These are phyloP conservation scores for Aaosphaeria pasadenensis DNA, from an alignment of 2,329 filamentous ascomycete species.

Conservation along the genomic window DNA sequence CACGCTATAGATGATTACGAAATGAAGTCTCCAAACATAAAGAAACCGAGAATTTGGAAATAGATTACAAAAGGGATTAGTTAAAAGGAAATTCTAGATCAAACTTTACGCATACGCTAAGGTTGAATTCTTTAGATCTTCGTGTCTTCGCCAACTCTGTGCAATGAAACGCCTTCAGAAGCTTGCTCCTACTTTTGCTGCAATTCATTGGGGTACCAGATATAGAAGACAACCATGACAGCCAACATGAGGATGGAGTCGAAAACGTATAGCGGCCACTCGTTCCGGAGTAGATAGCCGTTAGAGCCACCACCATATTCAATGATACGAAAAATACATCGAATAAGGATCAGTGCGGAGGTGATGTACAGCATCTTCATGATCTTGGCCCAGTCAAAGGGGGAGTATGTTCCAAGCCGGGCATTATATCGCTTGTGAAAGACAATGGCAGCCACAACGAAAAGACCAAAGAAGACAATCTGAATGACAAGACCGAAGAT, in stretches of 20 bases:
- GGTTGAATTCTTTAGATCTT: too few relatives aligned
- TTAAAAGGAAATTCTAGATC: too few relatives aligned
- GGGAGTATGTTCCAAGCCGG: background rate
- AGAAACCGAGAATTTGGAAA: too few relatives aligned
- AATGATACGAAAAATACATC: conserved; percentile 48
- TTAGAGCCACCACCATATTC: conserved; percentile 45
- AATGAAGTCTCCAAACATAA: too few relatives aligned
- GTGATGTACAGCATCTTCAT: conserved; percentile 44
- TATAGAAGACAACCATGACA: conserved; percentile 33
- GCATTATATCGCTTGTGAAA: conserved; percentile 9
- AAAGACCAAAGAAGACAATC: conserved; percentile 49
- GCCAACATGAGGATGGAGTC: conserved; percentile 44
- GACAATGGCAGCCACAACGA: conserved; percentile 31
- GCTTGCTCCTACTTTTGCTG: too few relatives aligned
- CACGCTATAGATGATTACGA: too few relatives aligned
- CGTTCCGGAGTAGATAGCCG: conserved; percentile 39
- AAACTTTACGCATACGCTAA: too few relatives aligned
- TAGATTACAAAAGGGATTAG: too few relatives aligned
- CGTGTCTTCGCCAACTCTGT: too few relatives aligned
- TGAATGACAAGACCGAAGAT: conserved; percentile 48
- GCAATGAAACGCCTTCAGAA: too few relatives aligned
- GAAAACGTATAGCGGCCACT: conserved; percentile 46
- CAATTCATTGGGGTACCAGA: too few relatives aligned
- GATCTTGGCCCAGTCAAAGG: conserved; percentile 25
- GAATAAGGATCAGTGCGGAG: conserved; percentile 47